These are phyloP conservation scores for Glarea lozoyensis DNA, from an alignment of 495 filamentous ascomycete genomes.

Conservation along the genomic window DNA sequence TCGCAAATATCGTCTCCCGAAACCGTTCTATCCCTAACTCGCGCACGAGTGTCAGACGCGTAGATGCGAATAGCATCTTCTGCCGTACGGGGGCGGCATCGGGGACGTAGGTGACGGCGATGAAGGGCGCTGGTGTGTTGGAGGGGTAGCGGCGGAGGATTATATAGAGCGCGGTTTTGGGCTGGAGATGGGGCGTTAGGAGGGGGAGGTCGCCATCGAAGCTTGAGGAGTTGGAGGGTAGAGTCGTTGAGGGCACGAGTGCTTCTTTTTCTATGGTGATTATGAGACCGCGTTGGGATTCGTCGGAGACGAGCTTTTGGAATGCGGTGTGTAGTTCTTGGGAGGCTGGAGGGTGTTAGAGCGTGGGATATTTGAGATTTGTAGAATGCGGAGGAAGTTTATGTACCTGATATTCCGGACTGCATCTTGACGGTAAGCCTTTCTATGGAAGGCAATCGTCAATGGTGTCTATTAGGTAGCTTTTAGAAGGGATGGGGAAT, in stretches of 20 bases:
- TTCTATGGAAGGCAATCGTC: no score
- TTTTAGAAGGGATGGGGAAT: no score
- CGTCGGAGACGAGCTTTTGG: conserved; percentile 55
- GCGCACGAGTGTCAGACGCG: conserved; percentile 70
- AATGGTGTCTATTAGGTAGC: no score
- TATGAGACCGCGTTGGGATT: conserved; percentile 66
- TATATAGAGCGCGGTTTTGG: conserved; percentile 72
- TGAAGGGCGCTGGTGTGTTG: conserved; percentile 40
- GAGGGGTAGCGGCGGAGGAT: conserved; percentile 61
- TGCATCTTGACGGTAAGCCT: conserved; percentile 60
- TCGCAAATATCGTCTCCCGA: conserved; percentile 65
- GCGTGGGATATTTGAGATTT: neutral
- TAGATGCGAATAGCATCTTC: conserved; percentile 93
- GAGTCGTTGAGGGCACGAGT: conserved; percentile 53
- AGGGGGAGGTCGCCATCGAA: conserved; percentile 52
- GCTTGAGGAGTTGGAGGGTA: conserved; percentile 46
- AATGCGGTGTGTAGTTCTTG: conserved; percentile 79
- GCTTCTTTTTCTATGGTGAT: conserved; percentile 69
- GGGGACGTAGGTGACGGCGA: conserved; percentile 85
- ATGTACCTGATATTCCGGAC: conserved; percentile 73
- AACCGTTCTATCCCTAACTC: conserved; percentile 90
- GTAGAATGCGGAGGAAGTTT: conserved; percentile 3
- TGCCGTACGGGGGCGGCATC: conserved; percentile 82
- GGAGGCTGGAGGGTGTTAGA: conserved; percentile 49
- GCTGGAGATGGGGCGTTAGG: conserved; percentile 55